Conservation (phyloP, 2,329 filamentous ascomycete genomes). For the Pseudocercospora musae region DNA sequence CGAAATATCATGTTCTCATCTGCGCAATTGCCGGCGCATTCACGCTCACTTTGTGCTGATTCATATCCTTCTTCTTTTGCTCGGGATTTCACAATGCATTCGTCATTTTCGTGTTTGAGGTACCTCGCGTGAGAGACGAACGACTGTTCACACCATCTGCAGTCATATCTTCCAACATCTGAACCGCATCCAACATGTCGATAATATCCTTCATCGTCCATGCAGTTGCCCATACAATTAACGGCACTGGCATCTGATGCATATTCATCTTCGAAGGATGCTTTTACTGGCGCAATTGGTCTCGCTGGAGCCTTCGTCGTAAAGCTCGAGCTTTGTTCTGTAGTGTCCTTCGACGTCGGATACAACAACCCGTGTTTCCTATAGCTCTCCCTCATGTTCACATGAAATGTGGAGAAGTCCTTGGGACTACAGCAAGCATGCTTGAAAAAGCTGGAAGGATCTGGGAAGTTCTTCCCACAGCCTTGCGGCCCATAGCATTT, state of each 20-base stretch:
- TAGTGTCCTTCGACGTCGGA: neutral
- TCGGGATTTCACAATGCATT: neutral
- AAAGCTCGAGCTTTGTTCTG: neutral
- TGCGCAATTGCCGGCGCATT: neutral
- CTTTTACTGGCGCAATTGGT: neutral
- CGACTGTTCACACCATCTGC: neutral
- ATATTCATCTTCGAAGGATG: neutral
- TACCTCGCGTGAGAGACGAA: neutral
- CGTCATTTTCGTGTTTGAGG: neutral
- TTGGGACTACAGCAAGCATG: neutral
- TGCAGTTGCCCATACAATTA: neutral
- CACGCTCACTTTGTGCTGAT: neutral
- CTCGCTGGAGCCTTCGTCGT: neutral
- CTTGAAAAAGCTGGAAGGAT: neutral
- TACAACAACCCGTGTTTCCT: neutral
- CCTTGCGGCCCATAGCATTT: neutral
- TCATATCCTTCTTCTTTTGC: neutral
- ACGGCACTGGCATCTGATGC: neutral
- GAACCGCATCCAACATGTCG: neutral
- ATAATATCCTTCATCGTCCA: neutral
- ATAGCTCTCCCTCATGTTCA: neutral
- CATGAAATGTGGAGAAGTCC: neutral
- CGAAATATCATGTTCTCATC: neutral
- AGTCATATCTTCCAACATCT: neutral
- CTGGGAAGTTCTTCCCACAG: neutral